Base-by-base conservation (phyloP, 179 eudicot species). In the Drosera spatulata region DNA sequence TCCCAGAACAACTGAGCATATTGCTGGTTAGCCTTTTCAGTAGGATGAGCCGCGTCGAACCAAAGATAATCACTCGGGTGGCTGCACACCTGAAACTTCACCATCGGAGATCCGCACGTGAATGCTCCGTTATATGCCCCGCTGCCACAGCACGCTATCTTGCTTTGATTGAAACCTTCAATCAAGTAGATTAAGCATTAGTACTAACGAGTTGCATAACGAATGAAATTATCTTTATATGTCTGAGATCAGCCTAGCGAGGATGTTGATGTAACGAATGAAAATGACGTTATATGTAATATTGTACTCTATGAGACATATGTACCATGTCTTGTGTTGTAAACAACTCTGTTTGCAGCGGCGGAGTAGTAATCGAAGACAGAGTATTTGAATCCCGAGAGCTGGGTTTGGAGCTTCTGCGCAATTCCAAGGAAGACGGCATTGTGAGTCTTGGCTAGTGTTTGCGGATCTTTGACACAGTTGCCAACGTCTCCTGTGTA, bases 391-490 rank as follows among this genome's bases (percentile, higher is more conserved):
- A 73, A 73, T 2, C 75, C 78, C 5, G 75, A 62, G 39, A 77
- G 41, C 60, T 66, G 67, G 62, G 13, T 53, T 13, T 67, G 62
- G 43, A 77, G 39, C 12, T 62, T 61, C 61, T 70, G 57, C 15
- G 56, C 45, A 0, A 58, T 37, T 1, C 44, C 53, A 46, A 41
- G 54, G 50, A 77, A 73, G 0, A 49, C 68, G 5, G 40, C 62
- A 8, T 77, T 77, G 72, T 77, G 81, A 72, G 64, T 67, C 64
- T 42, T 77, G 52, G 78, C 81, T 61, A 77, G 5, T 2, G 59
- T 53, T 51, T 60, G 70, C 4, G 73, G 75, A 41, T 62, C 77
- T 38, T 63, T 57, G 6, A 22, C 69, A n/a, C 81, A 77, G 13
- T 64, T 58, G 15, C 75, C 81, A n/a, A 33, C 38, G 41, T 14